A percentile compares a stretch with the other conserved stretches of the same genome.
Evolutionary conservation across 169 alveolate genomes (phyloP).

Genomic region (Eimeria praecox): DNA sequence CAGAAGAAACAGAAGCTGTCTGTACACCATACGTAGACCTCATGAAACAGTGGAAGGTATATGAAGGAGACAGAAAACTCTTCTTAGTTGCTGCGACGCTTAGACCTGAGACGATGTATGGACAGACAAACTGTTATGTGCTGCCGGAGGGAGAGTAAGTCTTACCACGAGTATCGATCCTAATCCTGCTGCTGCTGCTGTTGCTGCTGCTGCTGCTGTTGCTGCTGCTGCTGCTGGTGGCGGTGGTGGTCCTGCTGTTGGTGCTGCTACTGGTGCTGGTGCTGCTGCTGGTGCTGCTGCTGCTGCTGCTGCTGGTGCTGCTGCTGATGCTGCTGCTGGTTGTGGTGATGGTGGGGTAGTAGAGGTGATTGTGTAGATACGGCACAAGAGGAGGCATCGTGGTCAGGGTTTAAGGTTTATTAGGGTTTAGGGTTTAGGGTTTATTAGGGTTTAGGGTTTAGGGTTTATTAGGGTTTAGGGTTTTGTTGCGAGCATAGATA

Average conservation of each 20-base stretch:
- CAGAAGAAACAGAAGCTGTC: constrained; percentile 67
- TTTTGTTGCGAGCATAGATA: constrained; percentile 55
- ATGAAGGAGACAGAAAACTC: constrained; percentile 83
- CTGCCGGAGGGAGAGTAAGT: constrained; percentile 97
- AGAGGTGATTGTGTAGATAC: not conserved
- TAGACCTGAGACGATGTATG: constrained; percentile 99
- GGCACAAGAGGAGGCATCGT: not conserved
- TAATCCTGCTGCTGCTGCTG: constrained; percentile 59
- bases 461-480: not conserved
- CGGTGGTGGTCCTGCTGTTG: not conserved
- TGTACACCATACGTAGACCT: constrained; percentile 76
- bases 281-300: constrained; percentile 18
- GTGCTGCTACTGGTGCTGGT: not conserved
- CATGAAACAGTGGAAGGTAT: constrained; percentile 13
- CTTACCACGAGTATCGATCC: constrained; percentile 11
- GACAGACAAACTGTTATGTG: constrained; percentile 98
- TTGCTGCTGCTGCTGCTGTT: not conserved
- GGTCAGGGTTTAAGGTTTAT: constrained; percentile 21
- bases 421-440: no score
- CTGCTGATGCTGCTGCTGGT: no score
- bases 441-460: not conserved
- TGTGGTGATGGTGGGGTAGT: not conserved
- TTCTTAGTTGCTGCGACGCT: constrained; percentile 98
- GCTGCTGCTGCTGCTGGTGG: no score
- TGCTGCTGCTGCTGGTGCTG: no score